phyloP scores from a whole-genome alignment of 345 rosid genomes.

The Bruguiera gymnorhiza region DNA sequence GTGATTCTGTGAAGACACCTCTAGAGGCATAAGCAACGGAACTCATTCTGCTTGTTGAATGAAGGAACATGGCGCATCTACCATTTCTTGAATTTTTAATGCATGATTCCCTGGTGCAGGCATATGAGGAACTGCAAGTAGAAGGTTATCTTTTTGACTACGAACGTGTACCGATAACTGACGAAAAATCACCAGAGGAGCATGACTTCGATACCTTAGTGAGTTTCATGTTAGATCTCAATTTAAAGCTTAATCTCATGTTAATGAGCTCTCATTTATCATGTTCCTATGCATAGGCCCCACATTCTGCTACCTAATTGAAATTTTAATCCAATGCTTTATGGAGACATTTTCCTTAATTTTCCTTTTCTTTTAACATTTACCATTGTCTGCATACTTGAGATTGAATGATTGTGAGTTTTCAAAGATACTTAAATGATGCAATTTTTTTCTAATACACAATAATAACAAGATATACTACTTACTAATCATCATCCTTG shows the following conservation, averaged over 20 bases:
- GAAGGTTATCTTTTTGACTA: slow-evolving; percentile 88
- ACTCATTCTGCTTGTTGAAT: slow-evolving; percentile 17
- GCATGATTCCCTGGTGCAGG: slow-evolving; percentile 44
- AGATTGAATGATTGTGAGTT: not conserved
- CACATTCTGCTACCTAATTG: not conserved
- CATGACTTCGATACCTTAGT: slow-evolving; percentile 85
- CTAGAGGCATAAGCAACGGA: slow-evolving; percentile 54
- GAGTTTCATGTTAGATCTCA: slow-evolving; percentile 33
- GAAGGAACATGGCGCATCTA: slow-evolving; percentile 8
- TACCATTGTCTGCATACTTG: not conserved
- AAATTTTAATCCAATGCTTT: not conserved
- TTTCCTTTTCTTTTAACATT: not conserved
- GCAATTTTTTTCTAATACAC: too few species aligned
- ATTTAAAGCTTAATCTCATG: not conserved
- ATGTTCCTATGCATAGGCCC: not conserved
- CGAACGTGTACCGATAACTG: slow-evolving; percentile 95
- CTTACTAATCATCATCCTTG: too few species aligned
- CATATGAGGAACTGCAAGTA: slow-evolving; percentile 73
- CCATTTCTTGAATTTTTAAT: slow-evolving; percentile 17
- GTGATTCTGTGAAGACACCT: slow-evolving; percentile 87
- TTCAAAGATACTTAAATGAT: too few species aligned
- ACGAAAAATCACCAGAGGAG: slow-evolving; percentile 96
- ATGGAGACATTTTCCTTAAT: not conserved
- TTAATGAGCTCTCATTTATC: too few species aligned
- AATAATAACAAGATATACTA: too few species aligned